Percentiles rank a stretch among this genome's conserved stretches.
Conservation (phyloP, 192 early-diverging fungal genomes). For the Linnemannia exigua region DNA sequence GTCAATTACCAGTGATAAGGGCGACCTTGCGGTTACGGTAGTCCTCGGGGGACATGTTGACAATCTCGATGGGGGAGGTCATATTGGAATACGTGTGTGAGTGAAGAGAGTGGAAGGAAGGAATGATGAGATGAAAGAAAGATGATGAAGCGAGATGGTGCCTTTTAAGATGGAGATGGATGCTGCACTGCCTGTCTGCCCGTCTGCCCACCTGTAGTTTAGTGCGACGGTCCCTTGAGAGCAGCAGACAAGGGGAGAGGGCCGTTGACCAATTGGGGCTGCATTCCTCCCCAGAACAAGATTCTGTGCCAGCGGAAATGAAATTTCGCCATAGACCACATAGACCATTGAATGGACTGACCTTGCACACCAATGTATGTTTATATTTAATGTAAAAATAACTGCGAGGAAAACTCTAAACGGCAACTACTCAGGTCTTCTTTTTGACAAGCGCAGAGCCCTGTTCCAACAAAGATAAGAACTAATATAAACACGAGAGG, state of each 20-base stretch:
- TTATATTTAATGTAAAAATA: no score
- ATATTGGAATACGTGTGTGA: slow-evolving; percentile 5
- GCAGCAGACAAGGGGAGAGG: not conserved
- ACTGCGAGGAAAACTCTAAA: no score
- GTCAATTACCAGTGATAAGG: slow-evolving; percentile 67
- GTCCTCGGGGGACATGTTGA: slow-evolving; percentile 66
- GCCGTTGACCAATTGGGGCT: not conserved
- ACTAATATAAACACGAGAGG: no score
- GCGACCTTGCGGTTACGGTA: slow-evolving; percentile 73
- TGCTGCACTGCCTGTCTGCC: not conserved
- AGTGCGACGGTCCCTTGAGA: not conserved
- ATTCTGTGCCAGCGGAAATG: slow-evolving; percentile 7
- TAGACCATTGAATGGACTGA: not conserved
- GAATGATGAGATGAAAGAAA: not conserved
- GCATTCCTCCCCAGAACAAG: not conserved
- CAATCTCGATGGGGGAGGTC: slow-evolving; percentile 56
- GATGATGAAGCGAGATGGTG: not conserved
- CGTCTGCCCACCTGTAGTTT: no score
- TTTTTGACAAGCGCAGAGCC: no score
- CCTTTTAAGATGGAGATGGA: not conserved
- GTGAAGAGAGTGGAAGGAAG: not conserved
- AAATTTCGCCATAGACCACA: not conserved
- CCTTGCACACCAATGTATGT: no score
- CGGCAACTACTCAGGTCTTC: no score
- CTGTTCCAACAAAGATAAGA: no score